Evolutionary conservation across 2,329 filamentous ascomycete species (phyloP), one percentile per base, ranked within the genome.

Genomic region (Aspergillus sp.): DNA sequence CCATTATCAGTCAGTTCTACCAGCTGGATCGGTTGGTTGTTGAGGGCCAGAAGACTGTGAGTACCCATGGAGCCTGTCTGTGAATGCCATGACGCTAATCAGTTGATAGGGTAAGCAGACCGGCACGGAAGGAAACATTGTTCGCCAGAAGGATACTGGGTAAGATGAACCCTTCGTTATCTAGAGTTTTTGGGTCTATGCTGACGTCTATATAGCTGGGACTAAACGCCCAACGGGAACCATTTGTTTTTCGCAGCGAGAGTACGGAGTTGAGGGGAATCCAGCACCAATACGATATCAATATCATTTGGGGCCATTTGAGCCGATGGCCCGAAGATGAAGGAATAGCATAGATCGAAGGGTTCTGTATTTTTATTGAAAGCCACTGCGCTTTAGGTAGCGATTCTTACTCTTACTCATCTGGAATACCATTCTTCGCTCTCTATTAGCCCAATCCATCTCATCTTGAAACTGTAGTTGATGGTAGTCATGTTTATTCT

Each of bases 1-100:
- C 94, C 10, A 85, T 95, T 54, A 87, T 99, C 72, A 96, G 92
- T 74, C 91, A 96, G 75, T 98, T 98, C 80, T 98, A 91, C 81
- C 91, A 97, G 79, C 78, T 96, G 64, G 93, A 98, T 74, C 85
- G 88, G 72, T 84, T 99, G 78, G 95, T 99, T 13, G 91, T 99
- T 0, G 95, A 99, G 78, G 91, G 91, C 17, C 89, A 91, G 61
- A 89, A 91, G 76, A 87, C 89, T 70, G 89, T 91, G 84, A 66
- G 85, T 80, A 6, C 6, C 9, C 1, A 4, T 23, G 10, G 17
- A 15, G 25, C 38, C 8, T 49, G 32, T 17, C 45, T 52, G 5
- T 12, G 3, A 7, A n/a, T 32, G 45, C 49, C 21, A 15, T 50
- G n/a, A 23, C 13, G 17, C 60, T 61, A 23, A 65, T 32, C 1